These are phyloP conservation scores for Helichrysum umbraculigerum DNA, from an alignment of 129 eudicot genomes.

Conservation along the genomic window DNA sequence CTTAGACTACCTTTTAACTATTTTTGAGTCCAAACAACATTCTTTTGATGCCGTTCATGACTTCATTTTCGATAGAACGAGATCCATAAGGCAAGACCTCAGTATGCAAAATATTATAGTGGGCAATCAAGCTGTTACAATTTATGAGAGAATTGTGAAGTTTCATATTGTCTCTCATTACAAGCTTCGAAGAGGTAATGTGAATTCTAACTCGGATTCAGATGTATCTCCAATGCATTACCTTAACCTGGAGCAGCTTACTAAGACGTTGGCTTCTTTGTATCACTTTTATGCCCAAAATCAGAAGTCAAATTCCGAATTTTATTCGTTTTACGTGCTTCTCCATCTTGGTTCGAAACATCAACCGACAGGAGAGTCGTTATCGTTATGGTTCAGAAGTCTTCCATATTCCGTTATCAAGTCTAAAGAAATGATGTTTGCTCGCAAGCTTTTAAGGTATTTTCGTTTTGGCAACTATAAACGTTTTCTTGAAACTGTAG, in stretches of 20 bases:
- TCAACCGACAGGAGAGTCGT: slow-evolving; percentile 59
- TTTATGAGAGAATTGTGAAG: slow-evolving; percentile 77
- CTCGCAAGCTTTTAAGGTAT: slow-evolving; percentile 67
- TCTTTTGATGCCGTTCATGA: slow-evolving; percentile 80
- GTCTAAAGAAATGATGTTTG: slow-evolving; percentile 72
- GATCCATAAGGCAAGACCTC: slow-evolving; percentile 94
- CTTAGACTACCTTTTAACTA: slow-evolving; percentile 54
- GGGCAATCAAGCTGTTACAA: slow-evolving; percentile 44
- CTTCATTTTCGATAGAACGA: slow-evolving; percentile 80
- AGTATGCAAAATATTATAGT: slow-evolving; percentile 65
- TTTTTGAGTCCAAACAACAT: slow-evolving; percentile 51
- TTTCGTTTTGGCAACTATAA: slow-evolving; percentile 70
- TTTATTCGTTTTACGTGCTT: slow-evolving; percentile 65
- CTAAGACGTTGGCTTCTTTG: slow-evolving; percentile 60
- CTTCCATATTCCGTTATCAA: slow-evolving; percentile 51
- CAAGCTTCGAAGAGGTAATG: slow-evolving; percentile 44
- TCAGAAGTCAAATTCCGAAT: slow-evolving; percentile 54
- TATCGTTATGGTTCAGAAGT: slow-evolving; percentile 70
- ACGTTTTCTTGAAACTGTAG: slow-evolving; percentile 49
- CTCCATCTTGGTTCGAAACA: slow-evolving; percentile 58
- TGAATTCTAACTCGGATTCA: slow-evolving; percentile 31
- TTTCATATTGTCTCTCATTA: slow-evolving; percentile 81
- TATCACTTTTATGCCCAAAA: slow-evolving; percentile 62
- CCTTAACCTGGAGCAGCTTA: slow-evolving; percentile 90
- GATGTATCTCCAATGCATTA: slow-evolving; percentile 57